Conservation (phyloP, 1,284 basidiomycete species). For the Moesziomyces antarcticus region DNA sequence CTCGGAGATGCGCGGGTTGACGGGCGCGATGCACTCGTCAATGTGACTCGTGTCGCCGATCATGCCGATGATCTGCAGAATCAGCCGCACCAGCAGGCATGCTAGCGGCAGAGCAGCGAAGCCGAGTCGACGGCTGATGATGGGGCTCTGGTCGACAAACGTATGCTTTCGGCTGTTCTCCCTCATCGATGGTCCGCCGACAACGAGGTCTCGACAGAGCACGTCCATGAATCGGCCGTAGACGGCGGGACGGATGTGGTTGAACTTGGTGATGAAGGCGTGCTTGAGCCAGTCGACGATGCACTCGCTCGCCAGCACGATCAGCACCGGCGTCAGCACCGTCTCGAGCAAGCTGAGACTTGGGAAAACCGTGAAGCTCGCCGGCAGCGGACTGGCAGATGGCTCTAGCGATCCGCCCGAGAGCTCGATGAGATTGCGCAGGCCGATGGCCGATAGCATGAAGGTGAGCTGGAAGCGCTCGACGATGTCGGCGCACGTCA, state of each 20-base stretch:
- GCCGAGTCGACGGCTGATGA: constrained; percentile 90
- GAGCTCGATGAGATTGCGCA: constrained; percentile 94
- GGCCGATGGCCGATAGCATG: constrained; percentile 90
- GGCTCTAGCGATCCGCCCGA: constrained; percentile 72
- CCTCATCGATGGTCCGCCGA: constrained; percentile 74
- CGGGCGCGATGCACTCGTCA: constrained; percentile 66
- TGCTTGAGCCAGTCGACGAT: constrained; percentile 99
- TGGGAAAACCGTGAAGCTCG: constrained; percentile 68
- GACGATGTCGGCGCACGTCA: constrained; percentile 88
- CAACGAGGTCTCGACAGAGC: constrained; percentile 90
- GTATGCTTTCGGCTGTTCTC: constrained; percentile 73
- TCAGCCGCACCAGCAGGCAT: constrained; percentile 87
- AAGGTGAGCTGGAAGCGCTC: constrained; percentile 93
- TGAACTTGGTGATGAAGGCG: constrained; percentile 98
- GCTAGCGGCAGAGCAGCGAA: constrained; percentile 93
- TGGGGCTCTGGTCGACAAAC: constrained; percentile 94
- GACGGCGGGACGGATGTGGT: constrained; percentile 85
- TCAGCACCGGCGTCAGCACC: constrained; percentile 90
- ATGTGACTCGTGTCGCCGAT: constrained; percentile 71
- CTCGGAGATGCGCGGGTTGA: constrained; percentile 16
- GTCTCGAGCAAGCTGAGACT: constrained; percentile 76
- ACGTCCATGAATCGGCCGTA: constrained; percentile 97
- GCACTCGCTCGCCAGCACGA: constrained; percentile 91
- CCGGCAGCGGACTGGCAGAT: constrained; percentile 73
- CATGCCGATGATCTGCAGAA: constrained; percentile 79